Conservation (phyloP, 805 yeast genomes). For the Osmozyma mogii region DNA sequence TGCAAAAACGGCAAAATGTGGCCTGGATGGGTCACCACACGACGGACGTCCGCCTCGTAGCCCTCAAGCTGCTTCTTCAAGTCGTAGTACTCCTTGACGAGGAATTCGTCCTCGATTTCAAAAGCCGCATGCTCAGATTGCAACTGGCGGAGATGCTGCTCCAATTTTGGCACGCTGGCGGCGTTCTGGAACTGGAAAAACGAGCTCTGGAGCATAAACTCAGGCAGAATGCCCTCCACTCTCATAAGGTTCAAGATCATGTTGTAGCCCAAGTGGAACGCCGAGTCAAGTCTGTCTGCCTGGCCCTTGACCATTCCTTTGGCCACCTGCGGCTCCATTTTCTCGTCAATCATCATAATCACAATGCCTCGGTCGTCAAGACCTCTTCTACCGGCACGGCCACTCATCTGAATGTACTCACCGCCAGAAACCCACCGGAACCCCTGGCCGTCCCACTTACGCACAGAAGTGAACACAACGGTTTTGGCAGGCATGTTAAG, state of each 20-base stretch:
- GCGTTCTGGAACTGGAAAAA: conserved; percentile 94
- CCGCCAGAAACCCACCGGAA: conserved; percentile 99
- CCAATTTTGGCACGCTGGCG: conserved; percentile 80
- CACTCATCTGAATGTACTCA: conserved; percentile 99
- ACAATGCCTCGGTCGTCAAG: conserved; percentile 98
- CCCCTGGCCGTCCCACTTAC: conserved; percentile 97
- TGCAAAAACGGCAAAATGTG: conserved; percentile 77
- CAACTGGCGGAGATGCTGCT: conserved; percentile 51
- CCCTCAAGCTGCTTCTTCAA: conserved; percentile 60
- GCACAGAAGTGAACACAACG: conserved; percentile 92
- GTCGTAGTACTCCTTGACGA: conserved; percentile 77
- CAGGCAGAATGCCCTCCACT: conserved; percentile 98
- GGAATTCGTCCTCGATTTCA: conserved; percentile 52
- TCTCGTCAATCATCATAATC: conserved; percentile 98
- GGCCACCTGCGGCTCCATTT: conserved; percentile 99
- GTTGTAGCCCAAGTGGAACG: conserved; percentile 94
- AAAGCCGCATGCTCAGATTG: conserved; percentile 41
- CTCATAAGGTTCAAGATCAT: conserved; percentile 94
- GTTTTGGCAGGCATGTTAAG: conserved; percentile 99
- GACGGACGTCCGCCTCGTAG: conserved; percentile 70
- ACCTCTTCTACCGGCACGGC: conserved; percentile 99
- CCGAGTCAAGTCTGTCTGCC: conserved; percentile 95
- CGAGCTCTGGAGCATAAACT: conserved; percentile 90
- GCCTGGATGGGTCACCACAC: conserved; percentile 86
- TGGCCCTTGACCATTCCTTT: conserved; percentile 99